These are phyloP conservation scores for Didymella arachidicola DNA, from an alignment of 2,329 filamentous ascomycete genomes.

Conservation along the genomic window DNA sequence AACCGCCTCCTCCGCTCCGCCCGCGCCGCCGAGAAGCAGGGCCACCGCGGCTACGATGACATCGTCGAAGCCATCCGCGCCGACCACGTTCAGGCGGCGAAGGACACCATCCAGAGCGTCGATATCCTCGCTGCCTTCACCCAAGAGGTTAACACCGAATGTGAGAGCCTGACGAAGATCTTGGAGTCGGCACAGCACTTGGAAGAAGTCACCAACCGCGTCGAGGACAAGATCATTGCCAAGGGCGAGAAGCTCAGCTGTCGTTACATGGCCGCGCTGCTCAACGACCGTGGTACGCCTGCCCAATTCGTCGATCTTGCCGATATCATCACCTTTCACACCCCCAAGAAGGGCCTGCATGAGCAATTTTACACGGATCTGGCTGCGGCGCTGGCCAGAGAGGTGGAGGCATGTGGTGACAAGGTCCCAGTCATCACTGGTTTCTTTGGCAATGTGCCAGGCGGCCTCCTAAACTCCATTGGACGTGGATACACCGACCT, in stretches of 20 bases:
- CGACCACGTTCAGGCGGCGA: constrained; percentile 80
- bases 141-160: constrained; percentile 77
- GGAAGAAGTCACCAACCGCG: constrained; percentile 60
- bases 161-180: constrained; percentile 79
- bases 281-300: constrained; percentile 81
- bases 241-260: constrained; percentile 97
- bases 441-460: constrained; percentile 93
- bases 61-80: constrained; percentile 82
- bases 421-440: constrained; percentile 71
- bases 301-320: constrained; percentile 91
- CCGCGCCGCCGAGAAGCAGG: constrained; percentile 54
- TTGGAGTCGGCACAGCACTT: constrained; percentile 68
- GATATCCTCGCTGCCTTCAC: constrained; percentile 63
- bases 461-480: constrained; percentile 88
- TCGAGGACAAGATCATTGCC: constrained; percentile 79
- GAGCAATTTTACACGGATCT: constrained; percentile 58
- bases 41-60: constrained; percentile 66
- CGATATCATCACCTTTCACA: constrained; percentile 74
- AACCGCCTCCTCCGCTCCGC: constrained; percentile 67
- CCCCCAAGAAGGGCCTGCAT: constrained; percentile 50
- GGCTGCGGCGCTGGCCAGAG: constrained; percentile 51
- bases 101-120: constrained; percentile 54
- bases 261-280: constrained; percentile 83
- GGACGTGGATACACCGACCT: constrained; percentile 97
- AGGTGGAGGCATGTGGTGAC: constrained; percentile 54